A percentile compares a stretch with the other conserved stretches of the same genome.
Conservation (phyloP, 2,329 filamentous ascomycete genomes). For the Aspergillus ochraceoroseus region DNA sequence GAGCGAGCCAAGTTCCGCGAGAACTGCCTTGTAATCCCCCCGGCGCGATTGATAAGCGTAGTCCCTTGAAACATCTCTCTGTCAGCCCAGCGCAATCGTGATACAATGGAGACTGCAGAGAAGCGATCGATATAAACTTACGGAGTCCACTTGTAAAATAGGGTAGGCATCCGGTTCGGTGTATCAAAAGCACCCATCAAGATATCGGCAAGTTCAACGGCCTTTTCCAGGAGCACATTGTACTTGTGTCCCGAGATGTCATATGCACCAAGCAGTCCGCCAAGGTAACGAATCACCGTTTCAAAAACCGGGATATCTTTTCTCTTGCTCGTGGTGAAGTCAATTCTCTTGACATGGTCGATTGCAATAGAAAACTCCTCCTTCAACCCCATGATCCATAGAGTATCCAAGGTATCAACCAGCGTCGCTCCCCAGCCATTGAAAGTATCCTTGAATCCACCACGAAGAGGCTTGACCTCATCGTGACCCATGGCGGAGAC, state of each 20-base stretch:
- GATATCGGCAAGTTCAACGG: slow-evolving; percentile 71
- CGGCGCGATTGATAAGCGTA: slow-evolving; percentile 60
- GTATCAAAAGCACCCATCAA: slow-evolving; percentile 83
- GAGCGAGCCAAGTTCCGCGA: slow-evolving; percentile 71
- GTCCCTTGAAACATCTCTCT: slow-evolving; percentile 27
- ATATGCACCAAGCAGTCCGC: slow-evolving; percentile 78
- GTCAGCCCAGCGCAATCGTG: too few relatives aligned
- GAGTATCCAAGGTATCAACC: slow-evolving; percentile 74
- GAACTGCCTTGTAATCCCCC: slow-evolving; percentile 53
- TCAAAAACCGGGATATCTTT: slow-evolving; percentile 83
- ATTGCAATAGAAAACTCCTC: slow-evolving; percentile 77
- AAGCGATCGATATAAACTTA: slow-evolving; percentile 31
- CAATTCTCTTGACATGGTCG: slow-evolving; percentile 64
- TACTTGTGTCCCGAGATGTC: slow-evolving; percentile 73
- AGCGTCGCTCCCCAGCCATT: slow-evolving; percentile 87
- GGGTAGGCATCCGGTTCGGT: slow-evolving; percentile 84
- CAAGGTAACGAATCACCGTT: slow-evolving; percentile 85
- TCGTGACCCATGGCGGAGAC: slow-evolving; percentile 78
- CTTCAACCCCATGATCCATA: slow-evolving; percentile 79
- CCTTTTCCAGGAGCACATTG: slow-evolving; percentile 67
- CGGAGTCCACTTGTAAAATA: slow-evolving; percentile 74
- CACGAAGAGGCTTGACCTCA: slow-evolving; percentile 70
- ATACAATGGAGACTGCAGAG: too few relatives aligned
- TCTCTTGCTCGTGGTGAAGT: slow-evolving; percentile 69
- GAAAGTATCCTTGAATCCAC: slow-evolving; percentile 69